These are phyloP conservation scores for Auriscalpium microsporum DNA, from an alignment of 768 basidiomycete species.

Conservation along the genomic window DNA sequence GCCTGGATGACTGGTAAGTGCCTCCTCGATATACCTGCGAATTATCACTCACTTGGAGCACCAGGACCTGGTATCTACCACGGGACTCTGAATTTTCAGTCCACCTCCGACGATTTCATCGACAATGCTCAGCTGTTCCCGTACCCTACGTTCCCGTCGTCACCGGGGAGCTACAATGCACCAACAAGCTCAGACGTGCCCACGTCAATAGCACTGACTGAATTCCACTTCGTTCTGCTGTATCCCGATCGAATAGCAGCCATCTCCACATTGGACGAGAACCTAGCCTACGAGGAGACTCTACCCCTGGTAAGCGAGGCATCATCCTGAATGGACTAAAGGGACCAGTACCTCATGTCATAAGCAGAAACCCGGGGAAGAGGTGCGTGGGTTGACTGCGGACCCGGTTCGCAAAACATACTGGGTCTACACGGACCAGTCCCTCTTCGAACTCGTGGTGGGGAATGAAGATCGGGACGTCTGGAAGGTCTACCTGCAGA, in stretches of 20 bases:
- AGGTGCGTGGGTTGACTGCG: slow-evolving; percentile 62
- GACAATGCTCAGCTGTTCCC: slow-evolving; percentile 73
- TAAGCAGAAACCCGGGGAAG: slow-evolving; percentile 64
- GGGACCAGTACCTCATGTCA: background rate
- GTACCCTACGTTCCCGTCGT: slow-evolving; percentile 45
- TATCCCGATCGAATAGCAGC: slow-evolving; percentile 73
- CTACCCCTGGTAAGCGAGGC: slow-evolving; percentile 59
- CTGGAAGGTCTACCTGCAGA: slow-evolving; percentile 84
- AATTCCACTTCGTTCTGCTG: slow-evolving; percentile 86
- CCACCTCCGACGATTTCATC: slow-evolving; percentile 63
- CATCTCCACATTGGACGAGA: slow-evolving; percentile 73
- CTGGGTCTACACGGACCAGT: slow-evolving; percentile 88
- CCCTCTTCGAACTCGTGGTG: slow-evolving; percentile 80
- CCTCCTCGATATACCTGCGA: background rate
- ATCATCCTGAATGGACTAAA: background rate
- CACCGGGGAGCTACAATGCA: slow-evolving; percentile 20
- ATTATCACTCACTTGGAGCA: slow-evolving; percentile 1
- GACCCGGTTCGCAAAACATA: slow-evolving; percentile 87
- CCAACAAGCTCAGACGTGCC: slow-evolving; percentile 39
- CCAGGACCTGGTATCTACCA: slow-evolving; percentile 85
- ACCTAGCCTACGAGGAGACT: slow-evolving; percentile 73
- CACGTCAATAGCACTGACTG: slow-evolving; percentile 72
- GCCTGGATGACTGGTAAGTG: slow-evolving; percentile 87
- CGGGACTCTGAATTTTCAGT: slow-evolving; percentile 64
- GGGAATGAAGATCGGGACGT: slow-evolving; percentile 89